Evolutionary conservation across 805 yeast species (phyloP).

Genomic region (Cyberlindnera maritima): DNA sequence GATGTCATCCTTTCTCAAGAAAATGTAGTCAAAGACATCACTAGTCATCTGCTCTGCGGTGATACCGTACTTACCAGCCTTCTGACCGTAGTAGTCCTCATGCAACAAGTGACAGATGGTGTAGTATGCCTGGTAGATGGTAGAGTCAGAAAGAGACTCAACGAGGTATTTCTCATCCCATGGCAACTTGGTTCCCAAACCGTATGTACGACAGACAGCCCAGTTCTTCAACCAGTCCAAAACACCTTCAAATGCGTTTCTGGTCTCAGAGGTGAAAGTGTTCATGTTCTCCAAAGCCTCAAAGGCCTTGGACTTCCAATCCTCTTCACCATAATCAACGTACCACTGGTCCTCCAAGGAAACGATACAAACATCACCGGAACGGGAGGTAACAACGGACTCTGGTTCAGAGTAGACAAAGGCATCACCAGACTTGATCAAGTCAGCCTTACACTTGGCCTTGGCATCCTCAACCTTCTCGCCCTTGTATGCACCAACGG

Average conservation of each 20-base stretch:
- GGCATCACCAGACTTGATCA: slow-evolving; percentile 74
- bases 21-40: slow-evolving; percentile 89
- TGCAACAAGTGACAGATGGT: slow-evolving; percentile 88
- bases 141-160: slow-evolving; percentile 94
- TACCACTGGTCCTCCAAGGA: slow-evolving; percentile 99
- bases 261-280: slow-evolving; percentile 78
- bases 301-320: slow-evolving; percentile 81
- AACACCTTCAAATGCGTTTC: slow-evolving; percentile 92
- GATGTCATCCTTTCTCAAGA: slow-evolving; percentile 60
- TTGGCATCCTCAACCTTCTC: slow-evolving; percentile 90
- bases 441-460: slow-evolving; percentile 77
- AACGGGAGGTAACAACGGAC: slow-evolving; percentile 82
- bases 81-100: slow-evolving; percentile 78
- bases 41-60: slow-evolving; percentile 84
- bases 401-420: slow-evolving; percentile 96
- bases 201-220: slow-evolving; percentile 97
- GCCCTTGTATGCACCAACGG: slow-evolving; percentile 80
- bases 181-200: slow-evolving; percentile 91
- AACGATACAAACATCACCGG: slow-evolving; percentile 95
- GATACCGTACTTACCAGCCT: slow-evolving; percentile 68
- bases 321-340: slow-evolving; percentile 90
- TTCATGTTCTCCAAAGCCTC: slow-evolving; percentile 77
- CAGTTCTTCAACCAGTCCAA: slow-evolving; percentile 96
- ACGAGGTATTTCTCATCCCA: slow-evolving; percentile 95
- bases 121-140: slow-evolving; percentile 92